Base-by-base conservation (phyloP, 345 rosid species). In the Rhizophora mangle region DNA sequence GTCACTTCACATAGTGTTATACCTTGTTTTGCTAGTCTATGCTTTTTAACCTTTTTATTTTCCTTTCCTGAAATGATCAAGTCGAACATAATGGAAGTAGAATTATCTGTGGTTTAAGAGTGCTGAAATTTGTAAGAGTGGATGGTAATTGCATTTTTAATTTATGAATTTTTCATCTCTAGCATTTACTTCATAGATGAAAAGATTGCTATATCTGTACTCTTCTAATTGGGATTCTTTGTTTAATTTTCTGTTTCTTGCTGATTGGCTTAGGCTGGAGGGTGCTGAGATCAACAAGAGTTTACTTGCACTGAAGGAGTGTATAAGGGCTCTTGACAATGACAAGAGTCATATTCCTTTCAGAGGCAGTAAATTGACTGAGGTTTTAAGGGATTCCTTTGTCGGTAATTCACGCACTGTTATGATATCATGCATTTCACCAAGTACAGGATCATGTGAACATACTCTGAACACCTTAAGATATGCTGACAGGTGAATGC, bases 241-340 rank as follows among this genome's bases (percentile, higher is more conserved):
- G 54, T 24, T 69, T 76, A 61, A 67, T 62, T 49, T 73, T 72
- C 34, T 39, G 21, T 72, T 62, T 65, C 43, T 57, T 53, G 55
- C 64, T 20, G 62, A 27, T 73, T 73, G 75, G 58, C 73, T 75
- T 86, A 95, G 99, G 85, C 86, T 95, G 93, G 99, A 95, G 84
- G 99, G 99, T 70, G 99, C 99, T 32, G 99, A 95, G 82, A 95
- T 95, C 82, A 95, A 95, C 80, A 95, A 89, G 88, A 92, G 99
- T 79, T 83, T 92, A 70, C 96, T 95, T 60, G 99, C 99, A 46
- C 71, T 95, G 59, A 95, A 95, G 85, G 99, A 95, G 72, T 95
- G 99, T 77, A 95, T 95, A 24, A 87, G 99, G 84, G 99, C 99
- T 74, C 97, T 95, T 69, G 99, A 95, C 84, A 95, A 90, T 84